phyloP scores from a whole-genome alignment of 306 rosid genomes.

The Pachyrhizus erosus region DNA sequence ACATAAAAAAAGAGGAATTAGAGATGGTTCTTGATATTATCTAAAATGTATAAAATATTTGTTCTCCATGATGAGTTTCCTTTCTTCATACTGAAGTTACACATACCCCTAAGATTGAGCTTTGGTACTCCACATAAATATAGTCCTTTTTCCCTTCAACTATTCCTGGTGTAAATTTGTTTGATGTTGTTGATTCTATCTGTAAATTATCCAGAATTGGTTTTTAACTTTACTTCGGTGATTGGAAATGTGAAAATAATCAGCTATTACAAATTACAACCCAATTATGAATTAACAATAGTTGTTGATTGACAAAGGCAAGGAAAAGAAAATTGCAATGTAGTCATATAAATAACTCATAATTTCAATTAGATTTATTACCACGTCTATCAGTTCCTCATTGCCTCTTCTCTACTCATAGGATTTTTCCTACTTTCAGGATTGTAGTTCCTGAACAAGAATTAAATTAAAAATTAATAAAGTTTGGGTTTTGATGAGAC shows the following conservation, averaged over 20 bases:
- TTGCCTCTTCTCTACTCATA: slow-evolving; percentile 80
- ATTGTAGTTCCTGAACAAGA: slow-evolving; percentile 66
- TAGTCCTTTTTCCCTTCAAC: slow-evolving; percentile 81
- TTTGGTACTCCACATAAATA: slow-evolving; percentile 74
- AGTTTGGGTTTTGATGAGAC: slow-evolving; percentile 19
- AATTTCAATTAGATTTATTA: slow-evolving; percentile 41
- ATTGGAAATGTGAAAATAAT: slow-evolving; percentile 23
- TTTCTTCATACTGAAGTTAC: background rate
- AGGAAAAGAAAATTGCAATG: background rate
- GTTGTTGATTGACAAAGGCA: background rate
- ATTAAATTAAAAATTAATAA: slow-evolving; percentile 7
- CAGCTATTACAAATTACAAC: background rate
- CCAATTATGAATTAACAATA: background rate
- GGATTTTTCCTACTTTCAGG: slow-evolving; percentile 73
- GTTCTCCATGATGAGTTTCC: background rate
- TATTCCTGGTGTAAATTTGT: slow-evolving; percentile 68
- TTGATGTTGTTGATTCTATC: slow-evolving; percentile 78
- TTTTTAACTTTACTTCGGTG: slow-evolving; percentile 29
- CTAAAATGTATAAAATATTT: background rate
- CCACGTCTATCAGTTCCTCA: slow-evolving; percentile 89
- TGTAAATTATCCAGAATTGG: slow-evolving; percentile 44
- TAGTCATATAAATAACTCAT: background rate
- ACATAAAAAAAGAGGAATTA: background rate
- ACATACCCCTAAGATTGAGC: slow-evolving; percentile 81
- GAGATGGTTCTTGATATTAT: background rate